Evolutionary conservation across 176 grass and related monocot species (phyloP).

Genomic region (Bromus sterilis): DNA sequence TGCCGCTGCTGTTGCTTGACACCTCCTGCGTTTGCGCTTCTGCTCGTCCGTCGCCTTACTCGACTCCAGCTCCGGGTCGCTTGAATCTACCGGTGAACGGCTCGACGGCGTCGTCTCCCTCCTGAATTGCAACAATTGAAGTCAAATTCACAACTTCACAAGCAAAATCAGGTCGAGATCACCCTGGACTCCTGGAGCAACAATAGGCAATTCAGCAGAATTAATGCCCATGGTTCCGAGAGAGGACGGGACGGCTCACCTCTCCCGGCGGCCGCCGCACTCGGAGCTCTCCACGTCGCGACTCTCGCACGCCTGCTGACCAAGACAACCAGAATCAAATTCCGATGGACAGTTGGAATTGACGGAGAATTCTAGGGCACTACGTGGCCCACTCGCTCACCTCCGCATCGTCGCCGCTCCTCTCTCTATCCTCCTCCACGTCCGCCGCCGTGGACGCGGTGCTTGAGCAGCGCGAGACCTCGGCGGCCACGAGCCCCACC

Average conservation of each 20-base stretch:
- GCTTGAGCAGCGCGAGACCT: constrained; percentile 51
- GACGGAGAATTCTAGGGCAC: background rate
- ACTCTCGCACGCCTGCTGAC: constrained; percentile 14
- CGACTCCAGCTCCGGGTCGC: constrained; percentile 36
- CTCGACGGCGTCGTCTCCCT: constrained; percentile 49
- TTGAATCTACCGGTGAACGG: constrained; percentile 10
- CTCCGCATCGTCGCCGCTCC: background rate
- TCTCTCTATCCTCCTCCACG: background rate
- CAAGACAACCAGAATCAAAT: background rate
- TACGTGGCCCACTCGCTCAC: constrained; percentile 18
- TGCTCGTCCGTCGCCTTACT: background rate
- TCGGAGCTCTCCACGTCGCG: constrained; percentile 29
- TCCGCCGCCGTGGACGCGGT: constrained; percentile 23
- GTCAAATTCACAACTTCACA: background rate
- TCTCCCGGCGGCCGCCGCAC: background rate
- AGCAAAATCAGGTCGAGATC: background rate
- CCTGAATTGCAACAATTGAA: constrained; percentile 25
- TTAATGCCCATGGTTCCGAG: background rate
- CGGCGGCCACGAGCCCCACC: background rate
- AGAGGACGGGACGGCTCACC: background rate
- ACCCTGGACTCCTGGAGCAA: background rate
- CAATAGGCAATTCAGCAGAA: background rate
- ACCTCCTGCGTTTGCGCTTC: background rate
- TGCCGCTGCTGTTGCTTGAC: background rate
- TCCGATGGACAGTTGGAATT: background rate